phyloP scores from a whole-genome alignment of 495 filamentous ascomycete species.

The Lentithecium fluviatile region DNA sequence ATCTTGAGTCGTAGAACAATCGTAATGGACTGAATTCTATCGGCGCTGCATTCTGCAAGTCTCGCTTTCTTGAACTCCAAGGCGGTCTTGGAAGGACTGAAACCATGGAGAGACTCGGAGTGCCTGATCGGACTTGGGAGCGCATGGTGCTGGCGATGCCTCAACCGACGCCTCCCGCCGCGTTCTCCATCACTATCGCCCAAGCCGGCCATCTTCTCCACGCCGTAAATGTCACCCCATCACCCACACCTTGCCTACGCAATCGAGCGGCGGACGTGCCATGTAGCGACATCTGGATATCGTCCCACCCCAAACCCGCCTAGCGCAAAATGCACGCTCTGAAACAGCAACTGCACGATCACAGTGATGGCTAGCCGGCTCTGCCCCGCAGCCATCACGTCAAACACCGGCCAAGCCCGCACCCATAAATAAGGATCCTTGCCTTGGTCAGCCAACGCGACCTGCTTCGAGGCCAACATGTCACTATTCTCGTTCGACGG shows the following conservation, averaged over 20 bases:
- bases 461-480: too few species aligned
- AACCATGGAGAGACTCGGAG: neutral
- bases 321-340: neutral
- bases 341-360: conserved; percentile 13
- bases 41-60: neutral
- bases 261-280: too few species aligned
- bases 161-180: too few species aligned
- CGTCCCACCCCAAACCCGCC: neutral
- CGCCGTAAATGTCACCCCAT: too few species aligned
- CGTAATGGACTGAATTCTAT: too few species aligned
- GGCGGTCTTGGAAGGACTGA: neutral
- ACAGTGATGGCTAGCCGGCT: conserved; percentile 18
- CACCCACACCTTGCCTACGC: too few species aligned
- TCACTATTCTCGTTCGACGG: too few species aligned
- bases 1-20: neutral
- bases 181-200: too few species aligned
- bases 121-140: neutral
- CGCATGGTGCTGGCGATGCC: neutral
- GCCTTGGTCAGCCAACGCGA: too few species aligned
- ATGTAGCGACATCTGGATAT: too few species aligned
- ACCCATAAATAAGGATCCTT: too few species aligned
- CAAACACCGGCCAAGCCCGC: conserved; percentile 3
- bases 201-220: too few species aligned
- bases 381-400: neutral
- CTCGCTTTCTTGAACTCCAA: neutral